Conservation (phyloP, 2,329 filamentous ascomycete genomes). For the Ceratocystis lukuohia region DNA sequence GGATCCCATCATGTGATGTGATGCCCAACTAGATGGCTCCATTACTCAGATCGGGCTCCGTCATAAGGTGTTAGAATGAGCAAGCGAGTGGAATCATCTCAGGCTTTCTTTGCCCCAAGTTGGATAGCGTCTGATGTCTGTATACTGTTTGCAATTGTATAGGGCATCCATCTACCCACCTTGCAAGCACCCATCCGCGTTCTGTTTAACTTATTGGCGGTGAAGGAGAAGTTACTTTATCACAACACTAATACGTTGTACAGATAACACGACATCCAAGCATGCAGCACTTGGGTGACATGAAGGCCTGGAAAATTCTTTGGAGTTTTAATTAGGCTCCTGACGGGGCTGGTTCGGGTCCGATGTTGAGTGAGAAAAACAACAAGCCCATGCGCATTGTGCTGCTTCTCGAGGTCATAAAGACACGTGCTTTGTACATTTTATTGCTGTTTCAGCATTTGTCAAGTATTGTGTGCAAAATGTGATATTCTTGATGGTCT, state of each 20-base stretch:
- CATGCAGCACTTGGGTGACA: background rate
- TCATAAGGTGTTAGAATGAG: too few relatives aligned
- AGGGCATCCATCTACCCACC: too few relatives aligned
- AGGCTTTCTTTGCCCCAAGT: too few relatives aligned
- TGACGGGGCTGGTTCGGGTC: background rate
- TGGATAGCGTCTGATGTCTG: too few relatives aligned
- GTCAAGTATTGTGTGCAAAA: too few relatives aligned
- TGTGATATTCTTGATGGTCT: too few relatives aligned
- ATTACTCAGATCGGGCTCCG: background rate
- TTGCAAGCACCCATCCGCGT: too few relatives aligned
- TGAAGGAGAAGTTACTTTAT: background rate
- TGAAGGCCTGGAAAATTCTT: background rate
- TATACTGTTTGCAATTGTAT: too few relatives aligned
- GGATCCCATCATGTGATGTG: background rate
- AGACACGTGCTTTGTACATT: background rate
- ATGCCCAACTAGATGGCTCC: background rate
- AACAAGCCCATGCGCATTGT: background rate
- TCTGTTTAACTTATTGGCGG: too few relatives aligned
- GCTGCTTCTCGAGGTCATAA: background rate
- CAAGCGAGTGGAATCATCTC: too few relatives aligned
- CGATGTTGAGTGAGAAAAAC: background rate
- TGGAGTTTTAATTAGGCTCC: background rate
- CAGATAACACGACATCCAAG: too few relatives aligned
- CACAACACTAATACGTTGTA: background rate
- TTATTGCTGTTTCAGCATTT: background rate